These are phyloP conservation scores for Talaromyces sp. DNA, from an alignment of 2,329 filamentous ascomycete genomes.

Conservation along the genomic window DNA sequence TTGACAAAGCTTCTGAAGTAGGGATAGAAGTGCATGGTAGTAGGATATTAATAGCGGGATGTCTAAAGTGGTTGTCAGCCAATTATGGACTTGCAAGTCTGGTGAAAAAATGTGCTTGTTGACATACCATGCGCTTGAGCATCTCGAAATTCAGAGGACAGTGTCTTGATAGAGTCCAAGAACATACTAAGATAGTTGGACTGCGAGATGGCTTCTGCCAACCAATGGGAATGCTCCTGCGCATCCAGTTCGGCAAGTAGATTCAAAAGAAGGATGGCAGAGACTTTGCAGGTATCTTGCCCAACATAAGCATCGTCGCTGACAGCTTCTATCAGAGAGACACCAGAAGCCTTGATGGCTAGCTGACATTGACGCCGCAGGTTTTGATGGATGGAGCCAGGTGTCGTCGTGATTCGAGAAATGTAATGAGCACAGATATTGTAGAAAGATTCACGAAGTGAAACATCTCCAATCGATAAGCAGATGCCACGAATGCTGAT, in stretches of 20 bases:
- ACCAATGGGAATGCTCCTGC: conserved; percentile 64
- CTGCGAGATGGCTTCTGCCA: conserved; percentile 73
- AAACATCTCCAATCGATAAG: conserved; percentile 63
- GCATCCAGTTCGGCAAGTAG: conserved; percentile 69
- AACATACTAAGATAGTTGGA: conserved; percentile 89
- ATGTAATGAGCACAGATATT: conserved; percentile 86
- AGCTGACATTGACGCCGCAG: conserved; percentile 53
- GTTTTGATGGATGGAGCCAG: conserved; percentile 45
- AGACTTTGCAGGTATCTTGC: conserved; percentile 73
- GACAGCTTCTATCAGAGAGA: conserved; percentile 74
- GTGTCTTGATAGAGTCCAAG: conserved; percentile 75
- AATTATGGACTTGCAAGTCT: not conserved
- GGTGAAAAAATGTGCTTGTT: not conserved
- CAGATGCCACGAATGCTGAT: conserved; percentile 74
- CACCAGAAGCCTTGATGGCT: conserved; percentile 73
- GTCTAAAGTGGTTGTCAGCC: conserved; percentile 35
- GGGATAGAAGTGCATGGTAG: conserved; percentile 70
- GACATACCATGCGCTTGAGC: conserved; percentile 52
- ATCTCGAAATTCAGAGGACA: conserved; percentile 66
- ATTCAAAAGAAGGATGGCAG: conserved; percentile 78
- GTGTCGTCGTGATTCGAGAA: conserved; percentile 53
- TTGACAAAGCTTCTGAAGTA: conserved; percentile 79
- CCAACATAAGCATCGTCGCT: conserved; percentile 92
- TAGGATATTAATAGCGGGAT: conserved; percentile 53
- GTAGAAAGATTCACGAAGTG: conserved; percentile 80